These are phyloP conservation scores for Leonotis leonurus DNA, from an alignment of 257 asterid species.

Conservation along the genomic window DNA sequence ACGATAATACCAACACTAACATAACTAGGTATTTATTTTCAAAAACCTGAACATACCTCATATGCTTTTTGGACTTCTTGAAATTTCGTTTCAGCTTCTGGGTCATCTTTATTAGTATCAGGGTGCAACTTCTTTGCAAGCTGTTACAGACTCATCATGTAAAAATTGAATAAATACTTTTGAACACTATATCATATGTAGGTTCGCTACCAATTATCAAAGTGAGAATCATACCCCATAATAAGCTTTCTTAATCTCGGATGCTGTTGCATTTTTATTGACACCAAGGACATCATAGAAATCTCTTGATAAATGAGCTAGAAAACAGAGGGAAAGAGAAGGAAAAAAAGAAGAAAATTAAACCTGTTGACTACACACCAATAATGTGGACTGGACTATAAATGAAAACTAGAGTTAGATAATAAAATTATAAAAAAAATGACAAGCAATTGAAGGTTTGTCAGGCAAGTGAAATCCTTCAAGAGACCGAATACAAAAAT, in stretches of 20 bases:
- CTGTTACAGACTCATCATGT: slow-evolving; percentile 33
- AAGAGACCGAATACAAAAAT: not conserved
- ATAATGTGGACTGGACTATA: not conserved
- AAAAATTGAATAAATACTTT: not conserved
- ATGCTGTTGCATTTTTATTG: slow-evolving; percentile 63
- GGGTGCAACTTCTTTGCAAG: slow-evolving; percentile 91
- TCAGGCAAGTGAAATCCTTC: not conserved
- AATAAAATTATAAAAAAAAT: not conserved
- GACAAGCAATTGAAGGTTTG: not conserved
- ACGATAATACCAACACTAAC: not conserved
- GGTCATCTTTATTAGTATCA: slow-evolving; percentile 83
- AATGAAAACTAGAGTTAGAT: not conserved
- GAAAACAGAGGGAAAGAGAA: not conserved
- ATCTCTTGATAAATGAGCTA: slow-evolving; percentile 54
- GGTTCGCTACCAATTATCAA: not conserved
- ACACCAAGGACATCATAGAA: slow-evolving; percentile 76
- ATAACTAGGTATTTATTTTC: not conserved
- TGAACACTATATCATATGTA: not conserved
- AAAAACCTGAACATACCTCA: slow-evolving; percentile 43
- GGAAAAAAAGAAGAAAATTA: not conserved
- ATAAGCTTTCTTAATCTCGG: slow-evolving; percentile 81
- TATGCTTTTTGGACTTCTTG: slow-evolving; percentile 91
- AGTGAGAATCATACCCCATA: slow-evolving; percentile 45
- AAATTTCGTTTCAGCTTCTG: slow-evolving; percentile 74
- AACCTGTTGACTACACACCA: not conserved